A percentile compares a stretch with the other conserved stretches of the same genome.
Evolutionary conservation across 805 yeast species (phyloP).

Genomic region (Schizosaccharomyces cryophilus): DNA sequence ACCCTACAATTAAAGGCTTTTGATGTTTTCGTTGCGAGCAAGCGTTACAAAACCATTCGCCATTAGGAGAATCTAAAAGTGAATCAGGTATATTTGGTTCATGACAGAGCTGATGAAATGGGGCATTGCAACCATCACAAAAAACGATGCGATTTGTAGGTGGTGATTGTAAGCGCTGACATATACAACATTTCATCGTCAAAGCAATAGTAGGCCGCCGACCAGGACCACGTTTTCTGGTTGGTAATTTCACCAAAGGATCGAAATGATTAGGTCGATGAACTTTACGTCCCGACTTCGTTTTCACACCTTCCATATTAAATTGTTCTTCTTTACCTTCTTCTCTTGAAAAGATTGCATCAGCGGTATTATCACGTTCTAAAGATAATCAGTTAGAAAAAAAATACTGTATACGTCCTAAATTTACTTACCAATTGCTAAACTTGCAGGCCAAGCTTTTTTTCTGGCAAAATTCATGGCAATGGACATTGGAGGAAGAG

Average conservation of each 20-base stretch:
- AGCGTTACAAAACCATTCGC: conserved; percentile 1
- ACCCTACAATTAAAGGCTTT: not conserved
- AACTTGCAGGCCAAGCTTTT: not conserved
- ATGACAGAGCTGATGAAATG: conserved; percentile 1
- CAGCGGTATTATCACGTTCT: not conserved
- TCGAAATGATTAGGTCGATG: conserved; percentile 9
- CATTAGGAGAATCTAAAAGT: not conserved
- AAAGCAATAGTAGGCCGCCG: conserved; percentile 8
- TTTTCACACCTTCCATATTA: conserved; percentile 8
- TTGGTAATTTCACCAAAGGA: conserved; percentile 3
- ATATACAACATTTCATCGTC: conserved; percentile 15
- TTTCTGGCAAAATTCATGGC: not conserved
- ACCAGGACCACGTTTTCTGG: conserved; percentile 4
- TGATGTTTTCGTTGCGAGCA: not conserved
- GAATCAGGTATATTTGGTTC: conserved; percentile 16
- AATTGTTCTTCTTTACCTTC: conserved; percentile 7
- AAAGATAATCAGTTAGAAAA: no score
- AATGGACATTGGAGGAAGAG: not conserved
- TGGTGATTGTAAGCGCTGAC: conserved; percentile 17
- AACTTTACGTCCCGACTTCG: conserved; percentile 9
- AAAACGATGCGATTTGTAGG: conserved; percentile 12
- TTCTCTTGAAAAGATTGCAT: not conserved
- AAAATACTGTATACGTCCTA: no score
- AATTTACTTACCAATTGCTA: not conserved
- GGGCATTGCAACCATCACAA: conserved; percentile 3